Conservation (phyloP, 1,284 basidiomycete genomes). For the Veloporphyrellus conicus region DNA sequence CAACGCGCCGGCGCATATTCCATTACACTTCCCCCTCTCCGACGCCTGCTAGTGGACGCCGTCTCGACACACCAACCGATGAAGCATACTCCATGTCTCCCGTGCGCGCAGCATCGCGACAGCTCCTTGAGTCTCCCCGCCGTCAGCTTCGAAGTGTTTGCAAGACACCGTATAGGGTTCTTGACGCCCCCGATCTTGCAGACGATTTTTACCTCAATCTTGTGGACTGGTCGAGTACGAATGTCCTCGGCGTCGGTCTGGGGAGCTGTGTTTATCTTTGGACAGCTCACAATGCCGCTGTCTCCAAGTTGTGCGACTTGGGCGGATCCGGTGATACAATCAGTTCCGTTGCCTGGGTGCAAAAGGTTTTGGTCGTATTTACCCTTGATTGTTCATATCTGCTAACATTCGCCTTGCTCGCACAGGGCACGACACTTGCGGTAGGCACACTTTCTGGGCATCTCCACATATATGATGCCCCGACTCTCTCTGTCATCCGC, state of each 20-base stretch:
- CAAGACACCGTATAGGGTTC: constrained; percentile 95
- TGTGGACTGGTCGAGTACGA: constrained; percentile 95
- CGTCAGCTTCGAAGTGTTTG: constrained; percentile 79
- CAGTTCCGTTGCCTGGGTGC: constrained; percentile 89
- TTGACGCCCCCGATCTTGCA: constrained; percentile 94
- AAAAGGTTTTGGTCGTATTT: constrained; percentile 54
- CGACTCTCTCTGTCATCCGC: constrained; percentile 70
- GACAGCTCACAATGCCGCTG: constrained; percentile 90
- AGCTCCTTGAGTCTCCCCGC: constrained; percentile 81
- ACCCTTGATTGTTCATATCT: constrained; percentile 23
- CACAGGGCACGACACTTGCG: constrained; percentile 80
- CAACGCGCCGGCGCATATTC: constrained; percentile 64
- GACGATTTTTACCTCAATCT: constrained; percentile 99
- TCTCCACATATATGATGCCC: constrained; percentile 94
- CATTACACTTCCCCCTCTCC: constrained; percentile 58
- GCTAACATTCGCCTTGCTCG: constrained; percentile 1
- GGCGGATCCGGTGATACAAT: constrained; percentile 59
- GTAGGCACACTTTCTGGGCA: constrained; percentile 87
- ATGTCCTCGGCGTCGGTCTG: constrained; percentile 91
- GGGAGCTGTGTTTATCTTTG: constrained; percentile 93
- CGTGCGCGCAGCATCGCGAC: constrained; percentile 78
- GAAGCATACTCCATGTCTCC: constrained; percentile 89
- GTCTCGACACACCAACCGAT: constrained; percentile 74
- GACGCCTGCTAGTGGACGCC: constrained; percentile 47
- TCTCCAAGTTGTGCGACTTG: constrained; percentile 90